Conservation (phyloP, 2,329 filamentous ascomycete species). For the Lomentospora prolificans region DNA sequence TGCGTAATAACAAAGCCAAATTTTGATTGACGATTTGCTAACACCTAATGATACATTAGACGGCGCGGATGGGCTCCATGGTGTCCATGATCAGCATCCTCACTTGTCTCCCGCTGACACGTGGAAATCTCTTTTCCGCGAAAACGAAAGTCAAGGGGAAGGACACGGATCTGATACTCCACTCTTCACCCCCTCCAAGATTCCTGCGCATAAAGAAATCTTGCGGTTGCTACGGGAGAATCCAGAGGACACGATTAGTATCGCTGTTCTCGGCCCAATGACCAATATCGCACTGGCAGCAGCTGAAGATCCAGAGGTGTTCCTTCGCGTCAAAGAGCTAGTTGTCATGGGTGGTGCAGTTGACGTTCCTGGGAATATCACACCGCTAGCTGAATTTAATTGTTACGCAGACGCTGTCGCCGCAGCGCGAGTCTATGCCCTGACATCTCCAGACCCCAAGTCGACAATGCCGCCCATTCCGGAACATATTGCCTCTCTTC, state of each 20-base stretch:
- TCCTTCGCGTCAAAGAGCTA: constrained; percentile 80
- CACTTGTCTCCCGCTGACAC: constrained; percentile 65
- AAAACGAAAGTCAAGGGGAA: constrained; percentile 20
- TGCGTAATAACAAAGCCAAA: constrained; percentile 34
- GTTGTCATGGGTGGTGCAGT: constrained; percentile 93
- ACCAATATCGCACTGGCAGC: constrained; percentile 92
- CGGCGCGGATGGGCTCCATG: constrained; percentile 66
- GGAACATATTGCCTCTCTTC: constrained; percentile 37
- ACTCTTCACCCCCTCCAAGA: constrained; percentile 67
- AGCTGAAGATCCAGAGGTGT: constrained; percentile 77
- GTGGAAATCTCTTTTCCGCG: constrained; percentile 58
- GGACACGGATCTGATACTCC: constrained; percentile 37
- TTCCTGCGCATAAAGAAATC: constrained; percentile 74
- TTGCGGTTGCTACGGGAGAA: constrained; percentile 76
- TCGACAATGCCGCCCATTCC: constrained; percentile 71
- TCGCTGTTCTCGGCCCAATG: constrained; percentile 80
- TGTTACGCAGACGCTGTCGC: constrained; percentile 79
- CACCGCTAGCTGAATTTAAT: constrained; percentile 89
- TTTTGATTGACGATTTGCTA: not conserved
- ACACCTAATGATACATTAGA: constrained; percentile 33
- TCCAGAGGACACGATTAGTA: constrained; percentile 74
- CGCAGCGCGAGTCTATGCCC: constrained; percentile 64
- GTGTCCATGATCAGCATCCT: constrained; percentile 64
- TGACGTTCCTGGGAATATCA: constrained; percentile 69
- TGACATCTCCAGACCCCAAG: constrained; percentile 62